Evolutionary conservation across 192 early-diverging fungal genomes (phyloP), one percentile per base, ranked within the genome.

Genomic region (Dissophora globulifera): DNA sequence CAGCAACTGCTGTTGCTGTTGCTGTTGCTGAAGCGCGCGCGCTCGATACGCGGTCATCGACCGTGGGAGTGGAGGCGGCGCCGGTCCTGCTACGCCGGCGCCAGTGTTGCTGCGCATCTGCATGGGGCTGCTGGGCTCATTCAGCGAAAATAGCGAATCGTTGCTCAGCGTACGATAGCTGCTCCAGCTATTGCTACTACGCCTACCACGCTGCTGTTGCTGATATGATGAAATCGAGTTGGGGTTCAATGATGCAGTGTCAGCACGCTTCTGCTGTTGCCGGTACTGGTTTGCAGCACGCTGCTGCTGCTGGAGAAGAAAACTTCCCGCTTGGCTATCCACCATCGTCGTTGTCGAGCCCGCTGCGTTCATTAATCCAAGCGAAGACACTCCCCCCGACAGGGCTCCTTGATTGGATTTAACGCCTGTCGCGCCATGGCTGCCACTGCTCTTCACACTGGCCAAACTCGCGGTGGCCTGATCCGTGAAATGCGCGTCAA

Each of bases 401-500:
- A n/a, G n/a, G n/a, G n/a, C n/a, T n/a, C n/a, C n/a, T n/a, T n/a
- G n/a, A n/a, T n/a, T n/a, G n/a, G n/a, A n/a, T n/a, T n/a, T n/a
- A n/a, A n/a, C n/a, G n/a, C n/a, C n/a, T 47, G 45, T 29, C 4
- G n/a, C 23, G 15, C 20, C 29, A 4, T 22, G 47, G 45, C 7
- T 26, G 3, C 25, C 20, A 7, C 20, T 27, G 3, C 30, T 55
- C 20, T 1, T 49, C 38, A n/a, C 38, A 20, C 5, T 22, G 11
- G 41, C 57, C 51, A 50, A 56, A 2, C 60, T 45, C 30, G 54
- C 50, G 0, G 90, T 79, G 1, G 58, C 75, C 52, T 91, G 88
- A 13, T 84, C 84, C 13, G 90, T 91, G 66, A 90, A 91, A 58
- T 88, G 87, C 49, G 82, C 78, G 49, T 91, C 89, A 81, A 91